Evolutionary conservation across 1,139 yeast genomes (phyloP).

Genomic region (Neolecta irregularis): DNA sequence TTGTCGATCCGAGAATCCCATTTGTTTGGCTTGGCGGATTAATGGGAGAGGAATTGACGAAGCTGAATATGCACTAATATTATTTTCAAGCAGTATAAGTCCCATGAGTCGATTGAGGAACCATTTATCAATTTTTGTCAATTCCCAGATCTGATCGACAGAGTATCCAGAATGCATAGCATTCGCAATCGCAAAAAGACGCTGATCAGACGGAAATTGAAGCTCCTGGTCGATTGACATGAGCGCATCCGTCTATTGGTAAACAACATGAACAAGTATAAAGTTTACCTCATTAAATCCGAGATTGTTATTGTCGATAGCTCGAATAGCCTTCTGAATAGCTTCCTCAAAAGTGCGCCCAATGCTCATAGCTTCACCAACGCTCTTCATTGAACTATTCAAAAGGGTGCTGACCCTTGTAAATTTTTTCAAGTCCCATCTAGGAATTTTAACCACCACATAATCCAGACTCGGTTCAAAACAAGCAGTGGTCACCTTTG

Average conservation of each 20-base stretch:
- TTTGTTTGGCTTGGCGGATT: constrained; percentile 81
- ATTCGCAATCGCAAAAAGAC: constrained; percentile 91
- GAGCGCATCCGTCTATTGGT: constrained; percentile 67
- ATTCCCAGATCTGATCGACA: constrained; percentile 80
- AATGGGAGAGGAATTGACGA: constrained; percentile 42
- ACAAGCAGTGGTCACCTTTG: constrained; percentile 89
- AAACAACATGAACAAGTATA: no score
- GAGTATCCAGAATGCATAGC: constrained; percentile 68
- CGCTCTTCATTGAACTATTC: constrained; percentile 94
- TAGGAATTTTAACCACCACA: constrained; percentile 94
- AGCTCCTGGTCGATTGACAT: constrained; percentile 82
- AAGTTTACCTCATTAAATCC: constrained; percentile 93
- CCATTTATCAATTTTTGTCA: constrained; percentile 95
- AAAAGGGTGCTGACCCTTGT: constrained; percentile 79
- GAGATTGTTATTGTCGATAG: constrained; percentile 84
- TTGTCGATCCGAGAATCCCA: constrained; percentile 95
- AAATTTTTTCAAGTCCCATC: constrained; percentile 97
- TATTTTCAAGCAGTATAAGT: constrained; percentile 52
- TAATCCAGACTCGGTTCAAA: constrained; percentile 97
- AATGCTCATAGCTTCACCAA: constrained; percentile 97
- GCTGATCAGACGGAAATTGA: constrained; percentile 91
- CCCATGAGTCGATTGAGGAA: constrained; percentile 74
- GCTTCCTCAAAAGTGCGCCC: constrained; percentile 98
- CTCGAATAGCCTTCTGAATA: constrained; percentile 91
- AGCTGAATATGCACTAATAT: constrained; percentile 42